Conservation (phyloP, 306 rosid genomes). For the Cucurbita maxima region DNA sequence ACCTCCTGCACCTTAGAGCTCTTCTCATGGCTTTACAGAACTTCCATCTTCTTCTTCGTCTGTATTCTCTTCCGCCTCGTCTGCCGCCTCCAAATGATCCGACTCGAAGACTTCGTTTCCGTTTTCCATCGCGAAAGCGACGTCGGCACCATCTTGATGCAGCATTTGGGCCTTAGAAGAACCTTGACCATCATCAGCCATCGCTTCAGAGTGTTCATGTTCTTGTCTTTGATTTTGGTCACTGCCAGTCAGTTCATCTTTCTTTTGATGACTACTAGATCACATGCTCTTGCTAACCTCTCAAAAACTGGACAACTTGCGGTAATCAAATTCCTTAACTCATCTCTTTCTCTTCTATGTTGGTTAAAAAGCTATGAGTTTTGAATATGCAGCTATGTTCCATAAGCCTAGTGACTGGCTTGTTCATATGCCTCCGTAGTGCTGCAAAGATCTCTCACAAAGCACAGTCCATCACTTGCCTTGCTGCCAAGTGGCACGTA, state of each 20-base stretch:
- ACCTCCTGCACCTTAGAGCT: slow-evolving; percentile 44
- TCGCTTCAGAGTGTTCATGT: slow-evolving; percentile 54
- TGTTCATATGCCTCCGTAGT: slow-evolving; percentile 56
- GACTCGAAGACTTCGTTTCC: slow-evolving; percentile 51
- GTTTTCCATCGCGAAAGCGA: slow-evolving; percentile 53
- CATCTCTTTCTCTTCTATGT: background rate
- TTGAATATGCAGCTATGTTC: slow-evolving; percentile 46
- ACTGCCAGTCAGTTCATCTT: slow-evolving; percentile 68
- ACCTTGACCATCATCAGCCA: slow-evolving; percentile 58
- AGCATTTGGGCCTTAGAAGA: slow-evolving; percentile 52
- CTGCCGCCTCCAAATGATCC: slow-evolving; percentile 54
- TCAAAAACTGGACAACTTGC: slow-evolving; percentile 76
- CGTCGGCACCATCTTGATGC: slow-evolving; percentile 46
- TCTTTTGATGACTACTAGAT: slow-evolving; percentile 34
- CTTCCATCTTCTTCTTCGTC: slow-evolving; percentile 66
- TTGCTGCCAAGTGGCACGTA: slow-evolving; percentile 82
- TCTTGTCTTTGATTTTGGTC: slow-evolving; percentile 51
- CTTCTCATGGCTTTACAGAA: slow-evolving; percentile 71
- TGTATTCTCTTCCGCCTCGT: slow-evolving; percentile 62
- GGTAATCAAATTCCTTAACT: slow-evolving; percentile 20
- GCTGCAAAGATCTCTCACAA: slow-evolving; percentile 79
- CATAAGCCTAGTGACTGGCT: slow-evolving; percentile 59
- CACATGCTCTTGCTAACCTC: slow-evolving; percentile 43
- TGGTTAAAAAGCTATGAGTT: background rate
- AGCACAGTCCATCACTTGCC: slow-evolving; percentile 65